phyloP scores from a whole-genome alignment of 441 rosid genomes.

The Biscutella auriculata region DNA sequence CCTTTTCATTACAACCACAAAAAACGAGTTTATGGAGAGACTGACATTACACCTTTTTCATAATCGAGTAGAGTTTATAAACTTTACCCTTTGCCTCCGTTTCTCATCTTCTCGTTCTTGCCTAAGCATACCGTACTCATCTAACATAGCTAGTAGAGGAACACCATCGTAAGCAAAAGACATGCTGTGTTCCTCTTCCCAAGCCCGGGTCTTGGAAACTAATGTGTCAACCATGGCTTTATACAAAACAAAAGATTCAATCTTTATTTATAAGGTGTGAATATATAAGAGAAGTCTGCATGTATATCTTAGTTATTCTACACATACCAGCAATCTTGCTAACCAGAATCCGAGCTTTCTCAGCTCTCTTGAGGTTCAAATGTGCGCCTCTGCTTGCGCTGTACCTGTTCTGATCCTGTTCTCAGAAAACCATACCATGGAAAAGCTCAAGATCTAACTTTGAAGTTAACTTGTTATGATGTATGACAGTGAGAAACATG shows the following conservation, averaged over 20 bases:
- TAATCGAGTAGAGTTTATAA: background rate
- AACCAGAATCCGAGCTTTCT: slow-evolving; percentile 80
- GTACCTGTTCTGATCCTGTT: slow-evolving; percentile 93
- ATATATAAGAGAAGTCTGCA: background rate
- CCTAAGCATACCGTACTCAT: slow-evolving; percentile 90
- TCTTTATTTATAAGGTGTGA: background rate
- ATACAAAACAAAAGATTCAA: slow-evolving; percentile 2
- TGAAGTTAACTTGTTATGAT: background rate
- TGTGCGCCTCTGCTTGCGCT: slow-evolving; percentile 97
- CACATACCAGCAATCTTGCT: slow-evolving; percentile 86
- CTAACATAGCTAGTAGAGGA: slow-evolving; percentile 91
- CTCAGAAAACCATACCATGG: slow-evolving; percentile 12
- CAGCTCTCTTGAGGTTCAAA: slow-evolving; percentile 93
- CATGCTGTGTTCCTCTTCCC: slow-evolving; percentile 75
- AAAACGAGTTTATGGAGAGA: background rate
- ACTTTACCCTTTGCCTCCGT: slow-evolving; percentile 57
- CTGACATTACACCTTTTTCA: background rate
- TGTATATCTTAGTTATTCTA: background rate
- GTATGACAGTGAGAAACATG: background rate
- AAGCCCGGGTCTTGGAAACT: slow-evolving; percentile 65
- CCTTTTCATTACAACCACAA: slow-evolving; percentile 34
- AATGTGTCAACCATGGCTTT: slow-evolving; percentile 75
- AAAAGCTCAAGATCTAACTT: background rate
- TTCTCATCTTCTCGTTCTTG: slow-evolving; percentile 96
- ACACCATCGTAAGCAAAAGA: slow-evolving; percentile 79